Conservation (phyloP, 2,329 filamentous ascomycete genomes). For the Fusarium sp. region DNA sequence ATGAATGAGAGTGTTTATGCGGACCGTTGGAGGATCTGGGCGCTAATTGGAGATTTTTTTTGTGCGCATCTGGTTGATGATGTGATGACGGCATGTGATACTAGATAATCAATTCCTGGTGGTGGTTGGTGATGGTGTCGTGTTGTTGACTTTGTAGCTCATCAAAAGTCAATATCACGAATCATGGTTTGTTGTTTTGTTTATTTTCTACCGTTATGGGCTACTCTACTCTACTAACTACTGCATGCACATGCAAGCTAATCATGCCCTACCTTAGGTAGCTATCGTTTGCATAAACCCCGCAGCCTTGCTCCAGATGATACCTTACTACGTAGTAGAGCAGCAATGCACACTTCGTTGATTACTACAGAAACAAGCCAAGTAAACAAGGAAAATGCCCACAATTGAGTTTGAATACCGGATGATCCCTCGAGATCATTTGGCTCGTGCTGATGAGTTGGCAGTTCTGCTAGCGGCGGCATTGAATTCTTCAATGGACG, state of each 20-base stretch:
- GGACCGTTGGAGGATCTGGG: neutral
- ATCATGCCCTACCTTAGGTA: neutral
- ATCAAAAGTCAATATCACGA: conserved; percentile 25
- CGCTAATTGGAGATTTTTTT: neutral
- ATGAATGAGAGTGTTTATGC: conserved; percentile 35
- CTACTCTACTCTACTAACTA: neutral
- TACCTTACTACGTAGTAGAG: neutral
- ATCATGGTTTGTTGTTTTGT: conserved; percentile 22
- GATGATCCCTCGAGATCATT: neutral
- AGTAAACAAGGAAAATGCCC: conserved; percentile 15
- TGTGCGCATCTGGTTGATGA: conserved; percentile 3
- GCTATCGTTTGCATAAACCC: conserved; percentile 25
- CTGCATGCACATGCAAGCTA: conserved; percentile 18
- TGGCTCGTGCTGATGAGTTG: neutral
- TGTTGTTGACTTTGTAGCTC: neutral
- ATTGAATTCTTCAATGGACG: conserved; percentile 19
- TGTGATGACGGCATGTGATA: conserved; percentile 35
- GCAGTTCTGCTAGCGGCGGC: conserved; percentile 3
- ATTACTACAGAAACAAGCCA: conserved; percentile 11
- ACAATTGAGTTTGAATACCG: conserved; percentile 3
- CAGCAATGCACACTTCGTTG: conserved; percentile 9
- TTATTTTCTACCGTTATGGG: conserved; percentile 17
- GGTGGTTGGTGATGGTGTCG: conserved; percentile 4
- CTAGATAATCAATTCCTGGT: conserved; percentile 1
- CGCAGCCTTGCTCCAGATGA: conserved; percentile 16